Evolutionary conservation across 345 rosid genomes (phyloP), one percentile per base, ranked within the genome.

Genomic region (Hypericum perforatum): DNA sequence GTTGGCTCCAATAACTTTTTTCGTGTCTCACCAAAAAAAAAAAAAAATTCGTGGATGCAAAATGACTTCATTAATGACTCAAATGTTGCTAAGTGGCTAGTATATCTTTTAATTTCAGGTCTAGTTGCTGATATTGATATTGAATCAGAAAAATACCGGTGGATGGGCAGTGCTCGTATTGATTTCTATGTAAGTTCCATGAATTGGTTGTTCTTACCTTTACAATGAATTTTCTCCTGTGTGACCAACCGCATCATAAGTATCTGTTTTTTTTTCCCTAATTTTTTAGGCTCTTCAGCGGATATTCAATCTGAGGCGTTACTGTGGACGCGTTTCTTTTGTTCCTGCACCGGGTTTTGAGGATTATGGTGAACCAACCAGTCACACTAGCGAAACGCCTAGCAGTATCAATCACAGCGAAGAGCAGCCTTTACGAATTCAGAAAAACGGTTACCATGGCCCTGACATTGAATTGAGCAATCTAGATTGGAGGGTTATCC

Each of bases 281-380:
- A 16, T 7, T 51, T 16, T 59, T 43, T 60, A 92, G 98, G 97
- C 74, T 61, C 52, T 88, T 67, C 89, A 74, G 64, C 79, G 97
- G 15, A 70, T 88, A 53, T 22, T 88, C 43, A 44, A 52, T 47
- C 62, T 92, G 66, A 85, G 98, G 74, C 70, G 64, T 43, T 92
- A 92, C 62, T 67, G 52, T 54, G 98, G 98, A 43, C 61, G 78
- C 54, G 61, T 85, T 59, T 72, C 76, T 53, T 92, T 92, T 64
- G 94, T 85, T 52, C 91, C 98, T 43, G 98, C 97, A 49, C 87
- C 97, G 65, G 97, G 95, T 53, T 88, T 70, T 59, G 98, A 92
- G 74, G 47, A 71, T 56, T 64, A 55, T 63, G 98, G 98, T 16
- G 80, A 78, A 64, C 82, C 85, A 56, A 59, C 64, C 43, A 73